These are phyloP conservation scores for Poronia punctata DNA, from an alignment of 495 filamentous ascomycete species.

Conservation along the genomic window DNA sequence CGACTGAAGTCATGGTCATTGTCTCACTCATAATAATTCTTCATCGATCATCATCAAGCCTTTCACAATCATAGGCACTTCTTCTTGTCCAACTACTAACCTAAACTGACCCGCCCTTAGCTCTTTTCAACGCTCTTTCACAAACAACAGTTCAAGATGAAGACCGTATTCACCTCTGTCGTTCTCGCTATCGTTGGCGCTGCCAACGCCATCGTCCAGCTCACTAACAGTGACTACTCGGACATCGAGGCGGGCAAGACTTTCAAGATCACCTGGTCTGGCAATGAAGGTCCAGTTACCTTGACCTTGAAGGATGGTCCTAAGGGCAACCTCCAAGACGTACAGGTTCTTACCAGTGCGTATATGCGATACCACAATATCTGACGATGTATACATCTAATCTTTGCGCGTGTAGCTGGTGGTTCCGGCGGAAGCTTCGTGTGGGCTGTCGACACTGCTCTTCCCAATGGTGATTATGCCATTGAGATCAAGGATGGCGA, in stretches of 20 bases:
- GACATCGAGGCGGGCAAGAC: conserved; percentile 27
- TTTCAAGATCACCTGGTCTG: conserved; percentile 37
- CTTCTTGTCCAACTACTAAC: background rate
- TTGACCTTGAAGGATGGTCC: conserved; percentile 32
- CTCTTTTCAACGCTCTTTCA: conserved; percentile 20
- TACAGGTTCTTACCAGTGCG: conserved; percentile 29
- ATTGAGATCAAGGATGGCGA: conserved; percentile 32
- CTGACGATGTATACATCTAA: conserved; percentile 10
- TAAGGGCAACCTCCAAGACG: conserved; percentile 25
- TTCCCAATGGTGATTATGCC: conserved; percentile 37
- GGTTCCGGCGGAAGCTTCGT: conserved; percentile 26
- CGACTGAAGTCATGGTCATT: too few relatives aligned
- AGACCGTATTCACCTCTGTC: conserved; percentile 28
- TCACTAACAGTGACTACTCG: conserved; percentile 37
- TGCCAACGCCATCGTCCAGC: conserved; percentile 26
- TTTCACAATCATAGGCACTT: background rate
- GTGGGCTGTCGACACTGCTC: conserved; percentile 24
- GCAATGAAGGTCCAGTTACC: conserved; percentile 31
- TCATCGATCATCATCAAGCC: too few relatives aligned
- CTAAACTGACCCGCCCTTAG: conserved; percentile 1
- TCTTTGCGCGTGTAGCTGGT: conserved; percentile 15
- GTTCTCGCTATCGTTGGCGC: conserved; percentile 33
- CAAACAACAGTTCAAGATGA: conserved; percentile 36
- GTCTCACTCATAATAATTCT: too few relatives aligned
- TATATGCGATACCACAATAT: background rate